Evolutionary conservation across 2,329 filamentous ascomycete species (phyloP), one percentile per base, ranked within the genome.

Genomic region (Fusarium citri): DNA sequence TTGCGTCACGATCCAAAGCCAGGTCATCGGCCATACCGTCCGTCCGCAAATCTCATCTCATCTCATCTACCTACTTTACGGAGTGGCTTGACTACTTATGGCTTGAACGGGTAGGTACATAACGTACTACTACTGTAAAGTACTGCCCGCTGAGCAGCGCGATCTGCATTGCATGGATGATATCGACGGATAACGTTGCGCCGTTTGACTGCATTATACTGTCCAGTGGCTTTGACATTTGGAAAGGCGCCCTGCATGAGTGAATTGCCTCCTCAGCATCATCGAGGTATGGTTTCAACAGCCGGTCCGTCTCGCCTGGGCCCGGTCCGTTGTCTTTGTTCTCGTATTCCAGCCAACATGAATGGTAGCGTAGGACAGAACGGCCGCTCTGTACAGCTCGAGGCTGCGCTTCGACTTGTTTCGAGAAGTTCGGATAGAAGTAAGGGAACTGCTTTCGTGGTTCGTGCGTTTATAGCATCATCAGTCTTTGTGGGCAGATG

Each of bases 381-480:
- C 18, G 45, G 45, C 58, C 57, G 43, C 28, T 30, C 15, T 34
- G 31, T 20, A 51, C 31, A n/a, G 31, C 49, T 41, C 41, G 25
- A 50, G 30, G 22, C 26, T 40, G 40, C 48, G 53, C 64, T 69
- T 46, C 68, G 68, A 64, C 70, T 72, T 74, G 53, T 55, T 74
- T 74, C 70, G 59, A 72, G 70, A 75, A 75, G 68, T 60, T 31
- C 34, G 41, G 55, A 51, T 68, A 11, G 66, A 73, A 72, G 37
- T 22, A 23, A 45, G 18, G 45, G 20, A 46, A 22, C 26, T 34
- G 16, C 40, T 45, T 41, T 20, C 46, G 34, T 61, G 60, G 58
- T 63, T 55, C 53, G 31, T 58, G 46, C 54, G 25, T 55, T 47
- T 56, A 59, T 68, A 65, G 59, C 62, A 64, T 50, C 66, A 66